These are phyloP conservation scores for Heliosperma pusillum DNA, from an alignment of 148 eudicot genomes.

Conservation along the genomic window DNA sequence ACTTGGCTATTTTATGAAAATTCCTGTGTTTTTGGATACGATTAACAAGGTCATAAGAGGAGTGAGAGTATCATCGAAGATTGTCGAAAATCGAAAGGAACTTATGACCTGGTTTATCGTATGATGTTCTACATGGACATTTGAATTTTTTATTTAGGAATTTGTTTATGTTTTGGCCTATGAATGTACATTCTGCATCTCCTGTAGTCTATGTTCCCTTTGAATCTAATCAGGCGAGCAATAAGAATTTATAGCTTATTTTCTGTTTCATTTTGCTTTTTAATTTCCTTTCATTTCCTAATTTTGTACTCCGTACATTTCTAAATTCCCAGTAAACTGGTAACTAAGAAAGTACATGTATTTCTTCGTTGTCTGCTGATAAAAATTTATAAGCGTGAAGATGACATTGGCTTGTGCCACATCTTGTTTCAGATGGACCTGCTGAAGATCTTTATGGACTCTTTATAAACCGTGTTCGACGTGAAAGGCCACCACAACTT, in stretches of 20 bases:
- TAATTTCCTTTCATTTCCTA: conserved; percentile 1
- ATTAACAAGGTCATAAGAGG: not conserved
- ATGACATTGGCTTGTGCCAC: not conserved
- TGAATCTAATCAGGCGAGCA: not conserved
- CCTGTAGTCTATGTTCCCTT: not conserved
- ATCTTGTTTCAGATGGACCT: conserved; percentile 71
- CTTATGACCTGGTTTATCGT: not conserved
- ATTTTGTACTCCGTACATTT: not conserved
- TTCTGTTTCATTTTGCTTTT: not conserved
- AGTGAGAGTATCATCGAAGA: conserved; percentile 40
- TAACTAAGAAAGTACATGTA: not conserved
- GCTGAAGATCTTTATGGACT: conserved; percentile 98
- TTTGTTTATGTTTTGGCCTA: conserved; percentile 1
- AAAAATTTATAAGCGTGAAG: not conserved
- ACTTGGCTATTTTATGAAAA: not conserved
- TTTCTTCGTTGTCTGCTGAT: not conserved
- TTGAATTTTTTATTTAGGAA: not conserved
- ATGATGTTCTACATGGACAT: conserved; percentile 7
- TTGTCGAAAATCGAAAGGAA: not conserved
- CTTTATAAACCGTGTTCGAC: conserved; percentile 89
- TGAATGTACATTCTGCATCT: not conserved
- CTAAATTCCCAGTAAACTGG: not conserved
- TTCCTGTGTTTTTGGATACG: not conserved
- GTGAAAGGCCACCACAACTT: conserved; percentile 83
- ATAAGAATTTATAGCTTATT: too few relatives aligned